Evolutionary conservation across 2,329 filamentous ascomycete genomes (phyloP), one percentile per base, ranked within the genome.

Genomic region (Sporothrix inflata): DNA sequence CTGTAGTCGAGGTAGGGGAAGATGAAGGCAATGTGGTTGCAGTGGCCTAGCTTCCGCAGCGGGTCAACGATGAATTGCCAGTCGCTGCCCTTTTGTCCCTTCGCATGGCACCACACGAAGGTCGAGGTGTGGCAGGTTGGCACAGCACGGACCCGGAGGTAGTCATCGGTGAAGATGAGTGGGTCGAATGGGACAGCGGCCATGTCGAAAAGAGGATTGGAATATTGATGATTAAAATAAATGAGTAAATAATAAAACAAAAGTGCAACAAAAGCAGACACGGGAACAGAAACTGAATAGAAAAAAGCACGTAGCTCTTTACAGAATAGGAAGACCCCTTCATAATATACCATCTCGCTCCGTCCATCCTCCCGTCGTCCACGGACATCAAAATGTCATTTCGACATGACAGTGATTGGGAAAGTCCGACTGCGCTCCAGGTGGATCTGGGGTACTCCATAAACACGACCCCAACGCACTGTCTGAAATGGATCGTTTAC

Each of bases 21-120:
- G 42, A 68, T 68, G 30, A 68, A 68, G 65, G 65, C 65, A 38
- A 68, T 68, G 65, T 68, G 65, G 42, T 68, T 68, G 65, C 65
- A 68, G 27, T 68, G 65, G 27, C 65, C 65, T 7, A 68, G 65
- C 27, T 40, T 19, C 21, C 65, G 65, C 27, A 68, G 65, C 16
- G 65, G 65, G 16, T 53, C 65, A 19, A 68, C 65, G 1, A 68
- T 68, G 24, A 53, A 51, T 19, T 68, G 42, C 63, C 65, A 68
- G 65, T 68, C 65, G 65, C 45, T 45, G 21, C 65, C 65, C 42
- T 68, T 30, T 9, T 68, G 24, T 16, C 14, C 45, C 7, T 9
- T 34, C 0, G 42, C 19, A 38, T 68, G 65, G 30, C 65, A 68
- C 65, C 65, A 68, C 12, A 68, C 65, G 6, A 51, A 68, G 12